These are phyloP conservation scores for Amaranthus palmeri DNA, from an alignment of 148 eudicot genomes.

Conservation along the genomic window DNA sequence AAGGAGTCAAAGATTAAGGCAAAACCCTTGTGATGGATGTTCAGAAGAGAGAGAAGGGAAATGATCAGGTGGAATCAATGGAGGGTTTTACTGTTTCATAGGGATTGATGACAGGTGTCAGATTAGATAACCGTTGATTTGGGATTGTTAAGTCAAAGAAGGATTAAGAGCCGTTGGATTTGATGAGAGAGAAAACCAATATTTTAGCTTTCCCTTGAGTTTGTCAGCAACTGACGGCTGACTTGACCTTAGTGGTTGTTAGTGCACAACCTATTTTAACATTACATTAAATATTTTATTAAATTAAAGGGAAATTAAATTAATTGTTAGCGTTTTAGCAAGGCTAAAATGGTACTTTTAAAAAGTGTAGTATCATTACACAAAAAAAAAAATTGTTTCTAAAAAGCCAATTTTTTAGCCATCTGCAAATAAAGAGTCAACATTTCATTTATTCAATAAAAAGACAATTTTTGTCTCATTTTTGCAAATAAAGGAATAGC, in stretches of 20 bases:
- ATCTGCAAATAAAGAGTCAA: too few relatives aligned
- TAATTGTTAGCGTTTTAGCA: too few relatives aligned
- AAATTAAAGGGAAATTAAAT: not conserved
- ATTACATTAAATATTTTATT: not conserved
- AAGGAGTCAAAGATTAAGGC: constrained; percentile 19
- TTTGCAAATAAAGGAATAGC: too few relatives aligned
- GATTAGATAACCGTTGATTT: not conserved
- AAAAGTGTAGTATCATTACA: too few relatives aligned
- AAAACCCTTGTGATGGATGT: constrained; percentile 26
- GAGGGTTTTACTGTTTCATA: constrained; percentile 1
- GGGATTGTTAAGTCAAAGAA: constrained; percentile 17
- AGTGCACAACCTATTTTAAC: constrained; percentile 16
- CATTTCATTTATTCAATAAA: too few relatives aligned
- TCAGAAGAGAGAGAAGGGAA: constrained; percentile 15
- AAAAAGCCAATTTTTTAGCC: too few relatives aligned
- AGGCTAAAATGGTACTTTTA: too few relatives aligned
- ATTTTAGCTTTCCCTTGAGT: constrained; percentile 18
- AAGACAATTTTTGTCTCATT: too few relatives aligned
- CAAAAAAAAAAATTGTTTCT: too few relatives aligned
- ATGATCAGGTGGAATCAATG: constrained; percentile 14
- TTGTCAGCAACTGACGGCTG: constrained; percentile 31
- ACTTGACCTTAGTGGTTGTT: constrained; percentile 22
- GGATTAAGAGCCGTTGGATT: constrained; percentile 12
- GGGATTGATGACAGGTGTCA: constrained; percentile 18
- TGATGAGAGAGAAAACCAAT: not conserved